Evolutionary conservation across 352 stramenopile genomes (phyloP).

Genomic region (Phytopythium oedochilum): DNA sequence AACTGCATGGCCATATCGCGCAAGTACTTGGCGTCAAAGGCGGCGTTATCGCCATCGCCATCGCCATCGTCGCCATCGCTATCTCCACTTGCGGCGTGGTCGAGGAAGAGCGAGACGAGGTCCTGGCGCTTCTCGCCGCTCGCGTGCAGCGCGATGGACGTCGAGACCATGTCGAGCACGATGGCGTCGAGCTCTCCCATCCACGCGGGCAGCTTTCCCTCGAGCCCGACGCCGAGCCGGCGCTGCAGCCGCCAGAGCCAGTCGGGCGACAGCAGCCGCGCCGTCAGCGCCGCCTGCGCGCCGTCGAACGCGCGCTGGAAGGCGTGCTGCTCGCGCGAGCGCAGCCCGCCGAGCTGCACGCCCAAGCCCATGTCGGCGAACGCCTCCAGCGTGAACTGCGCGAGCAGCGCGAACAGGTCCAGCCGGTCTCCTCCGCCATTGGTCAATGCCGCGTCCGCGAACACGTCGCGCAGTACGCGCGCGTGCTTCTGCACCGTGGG

Average conservation of each 20-base stretch:
- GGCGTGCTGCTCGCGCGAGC: slow-evolving; percentile 5
- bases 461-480: slow-evolving; percentile 18
- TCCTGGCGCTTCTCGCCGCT: neutral
- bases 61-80: neutral
- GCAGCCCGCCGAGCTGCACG: slow-evolving; percentile 9
- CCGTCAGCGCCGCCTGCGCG: slow-evolving; percentile 3
- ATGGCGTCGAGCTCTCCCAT: slow-evolving; percentile 7
- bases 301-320: slow-evolving; percentile 13
- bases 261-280: slow-evolving; percentile 4
- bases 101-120: slow-evolving; percentile 18
- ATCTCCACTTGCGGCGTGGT: neutral
- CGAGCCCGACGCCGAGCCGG: slow-evolving; percentile 9
- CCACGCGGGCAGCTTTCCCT: slow-evolving; percentile 6
- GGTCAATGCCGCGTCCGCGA: slow-evolving; percentile 14
- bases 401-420: slow-evolving; percentile 9
- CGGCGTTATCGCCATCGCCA: neutral
- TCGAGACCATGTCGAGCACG: slow-evolving; percentile 10
- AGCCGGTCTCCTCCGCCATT: slow-evolving; percentile 1
- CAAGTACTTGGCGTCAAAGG: slow-evolving; percentile 12
- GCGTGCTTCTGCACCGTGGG: slow-evolving; percentile 26
- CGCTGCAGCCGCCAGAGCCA: slow-evolving; percentile 18
- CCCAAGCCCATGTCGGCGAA: slow-evolving; percentile 18
- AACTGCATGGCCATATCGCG: slow-evolving; percentile 52
- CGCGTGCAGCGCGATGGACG: slow-evolving; percentile 5
- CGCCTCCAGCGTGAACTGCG: slow-evolving; percentile 13